phyloP scores from a whole-genome alignment of 2,329 filamentous ascomycete genomes.

The Xylaria polymorpha region DNA sequence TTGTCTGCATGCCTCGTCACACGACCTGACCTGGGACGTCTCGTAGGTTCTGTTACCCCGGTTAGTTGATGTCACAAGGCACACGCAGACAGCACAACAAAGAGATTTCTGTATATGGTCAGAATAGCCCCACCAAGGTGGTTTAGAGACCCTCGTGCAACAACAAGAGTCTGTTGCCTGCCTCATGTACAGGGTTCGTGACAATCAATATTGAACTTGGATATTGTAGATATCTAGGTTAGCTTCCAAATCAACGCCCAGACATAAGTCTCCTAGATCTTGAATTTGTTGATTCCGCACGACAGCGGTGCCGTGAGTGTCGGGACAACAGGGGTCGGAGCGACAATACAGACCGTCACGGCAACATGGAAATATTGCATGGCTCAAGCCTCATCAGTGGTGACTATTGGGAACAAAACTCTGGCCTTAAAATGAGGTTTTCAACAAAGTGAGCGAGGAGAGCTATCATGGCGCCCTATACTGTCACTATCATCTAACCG shows the following conservation, averaged over 20 bases:
- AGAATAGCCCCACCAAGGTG: no score
- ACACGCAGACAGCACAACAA: no score
- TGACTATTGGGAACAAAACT: no score
- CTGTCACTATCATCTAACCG: background rate
- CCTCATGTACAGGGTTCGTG: background rate
- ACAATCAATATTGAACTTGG: background rate
- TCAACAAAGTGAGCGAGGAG: background rate
- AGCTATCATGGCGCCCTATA: background rate
- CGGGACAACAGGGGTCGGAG: background rate
- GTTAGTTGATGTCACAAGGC: background rate
- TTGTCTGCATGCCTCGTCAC: no score
- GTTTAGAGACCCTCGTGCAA: no score
- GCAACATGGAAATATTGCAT: background rate
- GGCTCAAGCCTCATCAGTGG: no score
- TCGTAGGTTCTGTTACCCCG: background rate
- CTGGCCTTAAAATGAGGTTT: background rate
- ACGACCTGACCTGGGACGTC: background rate
- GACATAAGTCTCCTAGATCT: background rate
- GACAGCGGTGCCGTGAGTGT: background rate
- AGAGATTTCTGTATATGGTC: no score
- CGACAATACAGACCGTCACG: no score
- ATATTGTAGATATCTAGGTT: background rate
- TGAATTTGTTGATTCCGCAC: background rate
- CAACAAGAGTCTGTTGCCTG: no score
- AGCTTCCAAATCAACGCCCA: background rate